A percentile compares a stretch with the other conserved stretches of the same genome.
phyloP scores from a whole-genome alignment of 306 rosid genomes.

The Carpinus viminea region DNA sequence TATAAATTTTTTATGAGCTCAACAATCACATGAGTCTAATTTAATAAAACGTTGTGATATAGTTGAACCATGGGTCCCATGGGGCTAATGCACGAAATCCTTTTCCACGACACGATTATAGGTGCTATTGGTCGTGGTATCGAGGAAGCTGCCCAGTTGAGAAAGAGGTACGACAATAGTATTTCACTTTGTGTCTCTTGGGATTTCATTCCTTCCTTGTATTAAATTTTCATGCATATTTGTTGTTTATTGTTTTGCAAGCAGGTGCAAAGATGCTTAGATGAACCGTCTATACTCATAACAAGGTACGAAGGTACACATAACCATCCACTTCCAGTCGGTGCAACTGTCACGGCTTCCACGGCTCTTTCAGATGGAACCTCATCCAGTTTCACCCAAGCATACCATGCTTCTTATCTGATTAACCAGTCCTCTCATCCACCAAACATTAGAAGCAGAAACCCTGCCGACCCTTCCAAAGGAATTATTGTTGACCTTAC shows the following conservation, averaged over 20 bases:
- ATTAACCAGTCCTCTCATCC: constrained; percentile 9
- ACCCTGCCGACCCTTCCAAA: constrained; percentile 59
- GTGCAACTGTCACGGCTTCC: constrained; percentile 89
- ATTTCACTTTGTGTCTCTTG: not conserved
- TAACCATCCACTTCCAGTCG: constrained; percentile 92
- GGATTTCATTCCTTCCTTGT: not conserved
- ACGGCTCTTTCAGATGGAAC: constrained; percentile 38
- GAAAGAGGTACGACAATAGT: constrained; percentile 19
- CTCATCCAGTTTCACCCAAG: constrained; percentile 36
- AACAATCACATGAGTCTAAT: too few relatives aligned
- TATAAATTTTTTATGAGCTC: too few relatives aligned
- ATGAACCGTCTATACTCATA: constrained; percentile 88
- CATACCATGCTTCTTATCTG: constrained; percentile 7
- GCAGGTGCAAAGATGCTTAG: constrained; percentile 92
- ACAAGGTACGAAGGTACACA: constrained; percentile 95
- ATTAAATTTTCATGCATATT: too few relatives aligned
- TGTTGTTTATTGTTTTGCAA: not conserved
- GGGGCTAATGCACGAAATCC: too few relatives aligned
- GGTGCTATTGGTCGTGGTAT: constrained; percentile 59
- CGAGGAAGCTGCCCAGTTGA: constrained; percentile 81
- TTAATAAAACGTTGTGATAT: too few relatives aligned
- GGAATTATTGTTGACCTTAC: constrained; percentile 71
- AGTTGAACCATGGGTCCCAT: too few relatives aligned
- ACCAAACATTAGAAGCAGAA: constrained; percentile 31
- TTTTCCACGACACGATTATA: constrained; percentile 88